Evolutionary conservation across 768 basidiomycete species (phyloP).

Genomic region (Kwoniella mangroviensis): DNA sequence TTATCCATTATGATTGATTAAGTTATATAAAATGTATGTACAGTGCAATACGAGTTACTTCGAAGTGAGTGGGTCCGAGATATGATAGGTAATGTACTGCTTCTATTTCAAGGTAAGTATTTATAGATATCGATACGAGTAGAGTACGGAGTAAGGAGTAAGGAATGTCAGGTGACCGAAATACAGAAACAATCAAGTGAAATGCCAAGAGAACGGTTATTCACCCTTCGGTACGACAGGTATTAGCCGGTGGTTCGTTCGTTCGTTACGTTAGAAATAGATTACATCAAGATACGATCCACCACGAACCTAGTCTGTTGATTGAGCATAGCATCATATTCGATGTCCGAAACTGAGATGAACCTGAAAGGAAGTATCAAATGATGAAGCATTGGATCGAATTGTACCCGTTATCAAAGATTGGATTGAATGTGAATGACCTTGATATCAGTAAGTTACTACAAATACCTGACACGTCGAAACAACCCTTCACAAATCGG

Average conservation of each 20-base stretch:
- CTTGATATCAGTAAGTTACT: too few species aligned
- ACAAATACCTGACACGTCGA: too few species aligned
- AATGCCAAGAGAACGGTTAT: background rate
- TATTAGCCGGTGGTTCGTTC: background rate
- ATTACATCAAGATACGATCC: background rate
- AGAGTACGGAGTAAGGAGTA: background rate
- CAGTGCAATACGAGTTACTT: background rate
- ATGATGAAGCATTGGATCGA: too few species aligned
- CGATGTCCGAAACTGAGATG: too few species aligned
- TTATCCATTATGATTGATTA: background rate
- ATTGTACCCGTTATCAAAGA: too few species aligned
- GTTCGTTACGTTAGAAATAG: background rate
- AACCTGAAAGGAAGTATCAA: too few species aligned
- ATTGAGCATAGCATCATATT: too few species aligned
- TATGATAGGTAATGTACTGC: background rate
- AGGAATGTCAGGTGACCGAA: background rate
- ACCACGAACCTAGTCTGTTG: too few species aligned
- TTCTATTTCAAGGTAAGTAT: background rate
- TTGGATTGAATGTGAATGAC: too few species aligned
- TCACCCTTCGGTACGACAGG: background rate
- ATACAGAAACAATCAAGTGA: background rate
- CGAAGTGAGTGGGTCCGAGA: background rate
- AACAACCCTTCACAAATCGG: too few species aligned
- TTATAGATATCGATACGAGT: background rate
- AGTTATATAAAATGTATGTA: background rate